Evolutionary conservation across 805 yeast genomes (phyloP), one percentile per base, ranked within the genome.

Genomic region (Candida mattraensis): DNA sequence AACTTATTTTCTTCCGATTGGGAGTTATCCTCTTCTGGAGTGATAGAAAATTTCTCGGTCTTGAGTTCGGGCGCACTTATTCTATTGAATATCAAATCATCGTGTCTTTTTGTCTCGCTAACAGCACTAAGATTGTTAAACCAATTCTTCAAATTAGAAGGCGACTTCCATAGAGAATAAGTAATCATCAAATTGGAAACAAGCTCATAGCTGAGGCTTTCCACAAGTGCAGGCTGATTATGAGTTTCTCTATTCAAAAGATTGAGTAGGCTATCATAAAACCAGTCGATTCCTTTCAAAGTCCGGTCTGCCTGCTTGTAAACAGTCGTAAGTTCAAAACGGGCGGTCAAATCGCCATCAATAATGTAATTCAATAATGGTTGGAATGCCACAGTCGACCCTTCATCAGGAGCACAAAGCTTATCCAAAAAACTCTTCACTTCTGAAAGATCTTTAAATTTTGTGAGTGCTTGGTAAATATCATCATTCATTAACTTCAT

Each of bases 241-340:
- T 27, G 33, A 20, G 33, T 10, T 27, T 23, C 18, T n/a, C 40
- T 39, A 3, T 39, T 27, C 24, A 51, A 21, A 11, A 55, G 28
- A 7, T 18, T 8, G 7, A 35, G 30, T n/a, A 58, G 38, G 17
- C 48, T 37, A 5, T 36, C 33, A 33, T 46, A 55, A 21, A 58
- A 46, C 45, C 46, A 50, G 21, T 56, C 61, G 20, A 56, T 24
- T 16, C 42, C 37, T 8, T 40, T 32, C 1, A 35, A 35, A 20
- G 27, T 31, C 11, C 38, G 28, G 19, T 44, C 45, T 3, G 40
- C 50, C 6, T 24, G 11, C 18, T 18, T 12, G 31, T 53, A 56
- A 15, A 54, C 34, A 3, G 32, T 19, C 3, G 39, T 36, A 12
- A 58, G 32, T 24, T 56, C 59, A 37, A 58, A 58, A 13, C 41